Evolutionary conservation across 306 rosid species (phyloP).

Genomic region (Corylus heterophylla): DNA sequence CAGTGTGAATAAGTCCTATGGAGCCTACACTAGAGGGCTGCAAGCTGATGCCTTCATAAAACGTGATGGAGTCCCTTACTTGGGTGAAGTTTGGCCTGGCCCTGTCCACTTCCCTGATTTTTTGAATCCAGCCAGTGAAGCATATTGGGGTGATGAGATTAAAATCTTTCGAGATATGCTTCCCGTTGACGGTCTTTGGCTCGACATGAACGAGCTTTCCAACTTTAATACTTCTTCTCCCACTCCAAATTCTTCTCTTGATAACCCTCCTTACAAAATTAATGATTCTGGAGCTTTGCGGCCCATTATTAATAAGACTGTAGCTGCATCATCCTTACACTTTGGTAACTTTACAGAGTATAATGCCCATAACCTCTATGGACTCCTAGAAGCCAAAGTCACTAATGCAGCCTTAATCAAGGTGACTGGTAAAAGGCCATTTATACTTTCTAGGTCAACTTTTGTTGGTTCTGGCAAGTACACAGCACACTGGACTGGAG

Average conservation of each 20-base stretch:
- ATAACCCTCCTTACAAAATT: slow-evolving; percentile 78
- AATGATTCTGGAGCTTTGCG: slow-evolving; percentile 41
- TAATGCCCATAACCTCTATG: slow-evolving; percentile 74
- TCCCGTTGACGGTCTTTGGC: slow-evolving; percentile 83
- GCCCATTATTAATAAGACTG: slow-evolving; percentile 49
- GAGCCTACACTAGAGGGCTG: slow-evolving; percentile 64
- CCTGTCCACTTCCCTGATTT: slow-evolving; percentile 79
- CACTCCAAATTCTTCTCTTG: slow-evolving; percentile 55
- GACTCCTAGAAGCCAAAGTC: slow-evolving; percentile 65
- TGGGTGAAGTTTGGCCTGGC: slow-evolving; percentile 93
- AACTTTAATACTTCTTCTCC: slow-evolving; percentile 64
- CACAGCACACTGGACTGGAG: slow-evolving; percentile 96
- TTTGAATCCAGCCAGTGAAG: slow-evolving; percentile 52
- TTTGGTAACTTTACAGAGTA: slow-evolving; percentile 70
- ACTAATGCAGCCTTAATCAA: slow-evolving; percentile 57
- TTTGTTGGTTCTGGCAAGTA: slow-evolving; percentile 87
- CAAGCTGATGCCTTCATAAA: slow-evolving; percentile 67
- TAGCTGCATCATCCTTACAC: slow-evolving; percentile 68
- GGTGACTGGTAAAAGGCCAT: slow-evolving; percentile 80
- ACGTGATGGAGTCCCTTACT: slow-evolving; percentile 61
- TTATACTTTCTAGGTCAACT: slow-evolving; percentile 78
- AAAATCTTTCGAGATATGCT: slow-evolving; percentile 52
- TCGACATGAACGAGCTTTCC: slow-evolving; percentile 88
- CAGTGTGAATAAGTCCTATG: slow-evolving; percentile 56
- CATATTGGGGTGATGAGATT: slow-evolving; percentile 70